Evolutionary conservation across 768 basidiomycete genomes (phyloP), one percentile per base, ranked within the genome.

Genomic region (Coprinopsis cinerea): DNA sequence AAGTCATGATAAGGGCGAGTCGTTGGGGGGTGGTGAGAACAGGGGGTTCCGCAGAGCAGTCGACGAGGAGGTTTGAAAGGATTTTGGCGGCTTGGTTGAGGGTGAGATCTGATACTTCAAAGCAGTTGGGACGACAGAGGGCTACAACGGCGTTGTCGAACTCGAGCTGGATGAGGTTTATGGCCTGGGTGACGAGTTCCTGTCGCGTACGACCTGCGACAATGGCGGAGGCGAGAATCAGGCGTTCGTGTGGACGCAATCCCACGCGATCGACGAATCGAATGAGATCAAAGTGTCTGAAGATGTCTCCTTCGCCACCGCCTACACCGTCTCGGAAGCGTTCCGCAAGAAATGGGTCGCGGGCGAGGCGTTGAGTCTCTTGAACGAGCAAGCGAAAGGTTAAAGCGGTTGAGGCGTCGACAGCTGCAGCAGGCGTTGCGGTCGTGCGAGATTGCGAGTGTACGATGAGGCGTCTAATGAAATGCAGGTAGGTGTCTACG

Each of bases 401-500:
- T 43, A 93, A 72, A 42, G 84, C 78, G 34, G 81, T 78, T 24
- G 87, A 87, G n/a, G 84, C 69, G 61, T 89, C 88, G 55, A 84
- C 83, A 22, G 51, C 23, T 1, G 79, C 70, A 44, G 85, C 71
- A 22, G 81, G 71, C 26, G 78, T 68, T 20, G 82, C 74, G 20
- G 78, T 64, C 37, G 88, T 76, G 53, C 88, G 79, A 44, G 79
- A 72, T 68, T 88, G 85, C 20, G 91, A 90, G 58, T 92, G 88
- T 47, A 87, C 82, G 63, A 97, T 90, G 67, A 96, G 86, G 55
- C 95, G 87, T 54, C 94, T 90, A 57, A 99, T 90, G 74, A 96
- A 96, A 69, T 99, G 94, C 55, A 92, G 80, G 71, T 97, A 96
- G 51, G 93, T 96, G 69, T 96, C 94, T 60, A 92, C 78, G 51